These are phyloP conservation scores for Termitomyces titanicus DNA, from an alignment of 768 basidiomycete species.

Conservation along the genomic window DNA sequence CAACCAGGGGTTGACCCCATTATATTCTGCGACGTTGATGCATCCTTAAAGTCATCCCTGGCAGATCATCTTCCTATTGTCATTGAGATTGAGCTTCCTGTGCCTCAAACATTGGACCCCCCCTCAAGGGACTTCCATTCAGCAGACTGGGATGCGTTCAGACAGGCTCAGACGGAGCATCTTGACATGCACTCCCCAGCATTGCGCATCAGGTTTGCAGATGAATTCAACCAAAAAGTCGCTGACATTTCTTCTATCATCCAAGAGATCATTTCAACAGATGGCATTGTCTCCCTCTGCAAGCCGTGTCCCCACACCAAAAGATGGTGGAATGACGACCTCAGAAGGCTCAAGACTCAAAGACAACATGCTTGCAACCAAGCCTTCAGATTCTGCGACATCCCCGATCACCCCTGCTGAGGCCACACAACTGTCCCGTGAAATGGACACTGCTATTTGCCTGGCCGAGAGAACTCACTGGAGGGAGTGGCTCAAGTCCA, in stretches of 20 bases:
- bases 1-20: background rate
- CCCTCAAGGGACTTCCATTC: conserved; percentile 17
- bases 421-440: background rate
- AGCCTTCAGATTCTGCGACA: background rate
- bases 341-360: background rate
- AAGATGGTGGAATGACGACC: background rate
- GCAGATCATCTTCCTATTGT: conserved; percentile 33
- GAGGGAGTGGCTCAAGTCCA: background rate
- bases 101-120: background rate
- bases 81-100: conserved; percentile 17
- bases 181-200: too few species aligned
- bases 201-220: too few species aligned
- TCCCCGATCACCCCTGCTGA: background rate
- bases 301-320: background rate
- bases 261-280: conserved; percentile 1
- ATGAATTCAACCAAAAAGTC: conserved; percentile 4
- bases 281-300: background rate
- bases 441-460: too few species aligned
- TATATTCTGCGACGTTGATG: background rate
- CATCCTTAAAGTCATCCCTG: conserved; percentile 1
- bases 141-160: conserved; percentile 21
- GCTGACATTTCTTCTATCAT: conserved; percentile 2
- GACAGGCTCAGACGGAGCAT: background rate
- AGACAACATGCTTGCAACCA: background rate
- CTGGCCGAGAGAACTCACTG: background rate